Evolutionary conservation across 805 yeast genomes (phyloP), one percentile per base, ranked within the genome.

Genomic region (Torulaspora gathmanii): DNA sequence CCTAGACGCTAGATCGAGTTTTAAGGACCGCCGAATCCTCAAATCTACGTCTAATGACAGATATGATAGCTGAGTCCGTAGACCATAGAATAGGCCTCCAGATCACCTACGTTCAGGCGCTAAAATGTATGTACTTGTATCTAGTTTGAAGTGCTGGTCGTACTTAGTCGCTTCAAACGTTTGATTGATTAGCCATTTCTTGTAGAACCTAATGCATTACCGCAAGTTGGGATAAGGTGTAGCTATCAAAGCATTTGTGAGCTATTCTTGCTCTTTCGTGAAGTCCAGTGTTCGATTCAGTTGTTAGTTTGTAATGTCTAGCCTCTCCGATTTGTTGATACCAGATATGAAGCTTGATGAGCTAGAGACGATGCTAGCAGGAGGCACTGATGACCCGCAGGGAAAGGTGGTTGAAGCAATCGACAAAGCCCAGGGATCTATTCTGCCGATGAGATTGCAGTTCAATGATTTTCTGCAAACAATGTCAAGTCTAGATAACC

Each of bases 391-490:
- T 33, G 35, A 17, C 8, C 45, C 44, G 15, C 51, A 53, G 38
- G 47, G 49, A 12, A 40, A 44, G n/a, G 38, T 56, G 16, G 16
- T 46, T 0, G 42, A 29, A 1, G 40, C 51, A 3, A 45, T 49
- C 16, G 26, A 33, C 4, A 49, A 43, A 17, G 41, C 54, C 5
- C 50, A 51, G 34, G 43, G 43, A 3, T 45, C 54, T 6, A 53
- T 53, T 29, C 47, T 51, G 23, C 59, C 59, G 39, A 48, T 55
- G 48, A 35, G 58, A 23, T 37, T 59, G 12, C 52, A 52, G 31
- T 56, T 63, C 29, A 61, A 59, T 42, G 64, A 58, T 9, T 56
- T 61, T 19, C 42, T 61, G 16, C 56, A 51, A 33, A 46, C 52
- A 8, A 40, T 63, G 47, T 52, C 65, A 2, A 49, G 39, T n/a